Evolutionary conservation across 1,284 basidiomycete species (phyloP).

Genomic region (Ganoderma sp.): DNA sequence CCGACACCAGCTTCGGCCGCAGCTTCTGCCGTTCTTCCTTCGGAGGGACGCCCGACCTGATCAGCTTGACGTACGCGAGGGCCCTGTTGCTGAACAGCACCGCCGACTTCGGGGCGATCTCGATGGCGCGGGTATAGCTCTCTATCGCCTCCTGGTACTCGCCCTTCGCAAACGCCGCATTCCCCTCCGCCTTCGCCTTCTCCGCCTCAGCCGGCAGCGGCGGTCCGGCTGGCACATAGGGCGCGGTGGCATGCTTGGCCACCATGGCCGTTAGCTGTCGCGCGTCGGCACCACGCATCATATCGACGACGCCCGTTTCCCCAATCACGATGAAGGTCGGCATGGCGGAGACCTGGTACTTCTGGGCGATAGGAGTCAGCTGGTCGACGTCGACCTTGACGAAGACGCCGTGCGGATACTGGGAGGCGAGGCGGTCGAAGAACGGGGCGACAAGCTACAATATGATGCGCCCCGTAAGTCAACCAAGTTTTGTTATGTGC

Average conservation of each 20-base stretch:
- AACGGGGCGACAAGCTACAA: constrained; percentile 13
- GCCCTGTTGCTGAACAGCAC: constrained; percentile 18
- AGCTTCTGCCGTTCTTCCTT: constrained; percentile 11
- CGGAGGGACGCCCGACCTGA: constrained; percentile 3
- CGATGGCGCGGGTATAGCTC: constrained; percentile 15
- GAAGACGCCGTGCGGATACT: constrained; percentile 16
- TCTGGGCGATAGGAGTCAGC: constrained; percentile 15
- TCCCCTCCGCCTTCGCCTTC: constrained; percentile 18
- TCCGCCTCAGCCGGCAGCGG: constrained; percentile 17
- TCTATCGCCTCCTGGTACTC: constrained; percentile 9
- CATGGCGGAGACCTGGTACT: constrained; percentile 21
- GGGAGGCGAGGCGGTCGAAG: constrained; percentile 17
- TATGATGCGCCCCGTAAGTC: neutral
- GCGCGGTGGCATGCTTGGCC: constrained; percentile 9
- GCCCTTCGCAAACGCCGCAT: constrained; percentile 16
- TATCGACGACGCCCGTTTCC: constrained; percentile 14
- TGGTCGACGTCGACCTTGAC: constrained; percentile 22
- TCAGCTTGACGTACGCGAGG: constrained; percentile 11
- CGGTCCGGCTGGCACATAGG: neutral
- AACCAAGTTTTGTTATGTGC: neutral
- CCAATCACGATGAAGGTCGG: constrained; percentile 18
- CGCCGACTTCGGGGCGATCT: constrained; percentile 12
- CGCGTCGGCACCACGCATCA: constrained; percentile 15
- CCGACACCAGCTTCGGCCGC: constrained; percentile 8
- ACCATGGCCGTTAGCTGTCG: constrained; percentile 16